Conservation (phyloP, 2,329 filamentous ascomycete genomes). For the Graphilbum sp. region DNA sequence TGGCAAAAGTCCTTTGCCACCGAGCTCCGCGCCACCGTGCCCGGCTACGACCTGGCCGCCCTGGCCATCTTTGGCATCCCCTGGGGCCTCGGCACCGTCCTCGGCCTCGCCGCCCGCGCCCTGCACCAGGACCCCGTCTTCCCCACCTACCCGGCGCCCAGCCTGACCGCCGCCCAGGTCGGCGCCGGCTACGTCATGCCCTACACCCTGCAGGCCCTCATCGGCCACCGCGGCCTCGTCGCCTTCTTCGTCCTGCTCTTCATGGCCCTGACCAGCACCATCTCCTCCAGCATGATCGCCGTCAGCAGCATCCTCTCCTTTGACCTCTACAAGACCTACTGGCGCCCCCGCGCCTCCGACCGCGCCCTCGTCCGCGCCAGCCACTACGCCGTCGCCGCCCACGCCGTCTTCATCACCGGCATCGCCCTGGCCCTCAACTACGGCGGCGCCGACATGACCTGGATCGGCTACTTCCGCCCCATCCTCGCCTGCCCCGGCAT, state of each 20-base stretch:
- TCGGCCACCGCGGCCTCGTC: slow-evolving; percentile 18
- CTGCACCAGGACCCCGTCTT: slow-evolving; percentile 13
- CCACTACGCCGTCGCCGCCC: slow-evolving; percentile 17
- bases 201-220: slow-evolving; percentile 17
- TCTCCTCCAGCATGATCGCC: slow-evolving; percentile 25
- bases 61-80: slow-evolving; percentile 22
- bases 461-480: slow-evolving; percentile 17
- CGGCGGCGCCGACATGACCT: slow-evolving; percentile 20
- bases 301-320: slow-evolving; percentile 21
- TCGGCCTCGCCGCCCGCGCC: slow-evolving; percentile 18
- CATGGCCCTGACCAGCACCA: slow-evolving; percentile 28
- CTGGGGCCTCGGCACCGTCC: slow-evolving; percentile 18
- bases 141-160: slow-evolving; percentile 16
- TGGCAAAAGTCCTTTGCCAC: slow-evolving; percentile 32
- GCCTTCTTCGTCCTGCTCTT: slow-evolving; percentile 24
- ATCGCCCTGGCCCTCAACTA: slow-evolving; percentile 20
- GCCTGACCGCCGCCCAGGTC: slow-evolving; percentile 13
- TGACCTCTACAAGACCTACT: slow-evolving; percentile 22
- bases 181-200: slow-evolving; percentile 17
- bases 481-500: slow-evolving; percentile 15
- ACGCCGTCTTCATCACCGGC: slow-evolving; percentile 16
- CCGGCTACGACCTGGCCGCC: slow-evolving; percentile 16
- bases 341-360: slow-evolving; percentile 14
- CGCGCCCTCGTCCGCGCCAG: slow-evolving; percentile 15
- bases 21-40: slow-evolving; percentile 20